Percentiles rank a stretch among this genome's conserved stretches.
phyloP scores from a whole-genome alignment of 306 rosid genomes.

The Neltuma alba region DNA sequence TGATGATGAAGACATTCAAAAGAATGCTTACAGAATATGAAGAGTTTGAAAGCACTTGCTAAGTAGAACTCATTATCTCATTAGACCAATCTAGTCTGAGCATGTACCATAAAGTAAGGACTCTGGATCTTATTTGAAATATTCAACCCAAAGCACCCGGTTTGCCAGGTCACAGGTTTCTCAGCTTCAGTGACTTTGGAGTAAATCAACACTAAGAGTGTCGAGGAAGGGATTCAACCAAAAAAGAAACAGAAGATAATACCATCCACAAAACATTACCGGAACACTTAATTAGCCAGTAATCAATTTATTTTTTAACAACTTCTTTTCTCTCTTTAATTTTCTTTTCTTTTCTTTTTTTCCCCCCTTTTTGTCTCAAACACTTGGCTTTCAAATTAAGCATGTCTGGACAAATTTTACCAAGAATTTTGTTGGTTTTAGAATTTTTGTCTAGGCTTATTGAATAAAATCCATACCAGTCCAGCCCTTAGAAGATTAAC shows the following conservation, averaged over 20 bases:
- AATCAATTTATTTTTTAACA: constrained; percentile 4
- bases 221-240: background rate
- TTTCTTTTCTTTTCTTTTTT: too few relatives aligned
- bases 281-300: constrained; percentile 10
- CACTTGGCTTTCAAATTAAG: constrained; percentile 19
- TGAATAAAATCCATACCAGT: constrained; percentile 22
- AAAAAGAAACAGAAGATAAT: background rate
- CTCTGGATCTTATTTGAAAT: background rate
- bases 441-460: background rate
- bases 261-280: background rate
- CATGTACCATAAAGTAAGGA: background rate
- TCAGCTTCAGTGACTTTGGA: background rate
- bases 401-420: constrained; percentile 17
- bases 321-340: background rate
- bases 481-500: background rate
- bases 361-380: background rate
- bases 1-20: background rate
- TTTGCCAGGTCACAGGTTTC: background rate
- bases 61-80: background rate
- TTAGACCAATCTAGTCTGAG: background rate
- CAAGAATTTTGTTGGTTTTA: constrained; percentile 4
- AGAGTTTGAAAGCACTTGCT: background rate
- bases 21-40: background rate
- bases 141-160: constrained; percentile 1
- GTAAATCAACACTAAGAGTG: constrained; percentile 16